These are phyloP conservation scores for Oldenlandia corymbosa DNA, from an alignment of 257 asterid genomes.

Conservation along the genomic window DNA sequence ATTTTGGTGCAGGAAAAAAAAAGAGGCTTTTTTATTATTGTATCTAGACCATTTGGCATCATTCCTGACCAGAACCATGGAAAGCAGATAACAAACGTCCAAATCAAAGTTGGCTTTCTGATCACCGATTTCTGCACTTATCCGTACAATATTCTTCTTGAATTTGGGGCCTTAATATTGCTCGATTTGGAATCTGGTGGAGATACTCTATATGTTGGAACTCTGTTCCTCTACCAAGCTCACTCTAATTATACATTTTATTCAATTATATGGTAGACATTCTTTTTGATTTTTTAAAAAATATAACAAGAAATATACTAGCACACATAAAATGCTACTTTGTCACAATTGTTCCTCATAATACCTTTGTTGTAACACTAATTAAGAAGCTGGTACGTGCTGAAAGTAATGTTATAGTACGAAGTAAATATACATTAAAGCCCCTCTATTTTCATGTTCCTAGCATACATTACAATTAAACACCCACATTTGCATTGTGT, in stretches of 20 bases:
- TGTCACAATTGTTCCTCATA: too few species aligned
- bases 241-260: background rate
- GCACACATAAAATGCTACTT: too few species aligned
- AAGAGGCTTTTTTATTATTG: slow-evolving; percentile 4
- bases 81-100: background rate
- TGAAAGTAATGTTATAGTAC: too few species aligned
- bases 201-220: slow-evolving; percentile 17
- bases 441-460: too few species aligned
- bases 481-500: background rate
- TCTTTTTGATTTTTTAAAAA: too few species aligned
- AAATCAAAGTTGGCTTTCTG: background rate
- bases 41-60: slow-evolving; percentile 15
- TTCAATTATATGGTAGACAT: too few species aligned
- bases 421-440: too few species aligned
- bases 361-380: too few species aligned
- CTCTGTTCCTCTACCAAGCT: background rate
- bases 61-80: slow-evolving; percentile 4
- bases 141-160: slow-evolving; percentile 10
- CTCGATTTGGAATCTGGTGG: background rate
- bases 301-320: too few species aligned
- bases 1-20: too few species aligned
- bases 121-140: slow-evolving; percentile 2
- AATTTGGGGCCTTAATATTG: slow-evolving; percentile 2
- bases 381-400: too few species aligned
- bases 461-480: too few species aligned